Percentiles rank a stretch among this genome's conserved stretches.
These are phyloP conservation scores for Alternaria viburni DNA, from an alignment of 2,329 filamentous ascomycete genomes.

Conservation along the genomic window DNA sequence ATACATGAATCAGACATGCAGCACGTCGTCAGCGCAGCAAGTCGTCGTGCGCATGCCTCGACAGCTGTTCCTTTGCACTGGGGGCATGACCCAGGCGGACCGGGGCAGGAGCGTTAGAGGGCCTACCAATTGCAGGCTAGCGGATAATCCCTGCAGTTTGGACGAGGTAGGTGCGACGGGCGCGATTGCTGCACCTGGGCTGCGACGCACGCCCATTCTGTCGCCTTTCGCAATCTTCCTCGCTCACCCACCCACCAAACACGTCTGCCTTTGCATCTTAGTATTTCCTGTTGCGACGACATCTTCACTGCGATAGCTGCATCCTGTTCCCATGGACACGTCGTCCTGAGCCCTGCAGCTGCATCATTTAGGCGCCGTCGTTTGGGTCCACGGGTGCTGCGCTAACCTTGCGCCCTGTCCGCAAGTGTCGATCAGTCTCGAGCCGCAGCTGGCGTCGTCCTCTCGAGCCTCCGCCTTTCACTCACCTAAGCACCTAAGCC, in stretches of 20 bases:
- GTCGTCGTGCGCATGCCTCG: not conserved
- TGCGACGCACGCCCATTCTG: not conserved
- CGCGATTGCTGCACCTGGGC: constrained; percentile 6
- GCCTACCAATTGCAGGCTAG: constrained; percentile 1
- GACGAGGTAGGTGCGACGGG: constrained; percentile 9
- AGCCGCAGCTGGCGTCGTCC: constrained; percentile 16
- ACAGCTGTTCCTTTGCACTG: not conserved
- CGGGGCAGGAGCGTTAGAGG: constrained; percentile 2
- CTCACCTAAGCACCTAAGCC: constrained; percentile 12
- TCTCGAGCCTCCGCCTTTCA: constrained; percentile 9
- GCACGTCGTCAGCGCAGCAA: not conserved
- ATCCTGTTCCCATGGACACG: not conserved
- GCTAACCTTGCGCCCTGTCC: constrained; percentile 9
- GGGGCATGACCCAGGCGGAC: constrained; percentile 1
- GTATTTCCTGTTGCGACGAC: not conserved
- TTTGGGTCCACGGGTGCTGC: constrained; percentile 9
- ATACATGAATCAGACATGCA: not conserved
- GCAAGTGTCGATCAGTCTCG: constrained; percentile 15
- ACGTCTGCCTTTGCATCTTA: not conserved
- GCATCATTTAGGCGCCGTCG: constrained; percentile 10
- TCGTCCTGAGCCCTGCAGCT: constrained; percentile 2
- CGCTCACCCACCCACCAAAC: not conserved
- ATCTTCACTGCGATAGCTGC: not conserved
- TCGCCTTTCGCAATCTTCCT: constrained; percentile 8
- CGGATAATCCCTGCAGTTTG: constrained; percentile 9